Percentiles rank a stretch among this genome's conserved stretches.
These are phyloP conservation scores for Sugiyamaella valdiviana DNA, from an alignment of 805 yeast species.

Conservation along the genomic window DNA sequence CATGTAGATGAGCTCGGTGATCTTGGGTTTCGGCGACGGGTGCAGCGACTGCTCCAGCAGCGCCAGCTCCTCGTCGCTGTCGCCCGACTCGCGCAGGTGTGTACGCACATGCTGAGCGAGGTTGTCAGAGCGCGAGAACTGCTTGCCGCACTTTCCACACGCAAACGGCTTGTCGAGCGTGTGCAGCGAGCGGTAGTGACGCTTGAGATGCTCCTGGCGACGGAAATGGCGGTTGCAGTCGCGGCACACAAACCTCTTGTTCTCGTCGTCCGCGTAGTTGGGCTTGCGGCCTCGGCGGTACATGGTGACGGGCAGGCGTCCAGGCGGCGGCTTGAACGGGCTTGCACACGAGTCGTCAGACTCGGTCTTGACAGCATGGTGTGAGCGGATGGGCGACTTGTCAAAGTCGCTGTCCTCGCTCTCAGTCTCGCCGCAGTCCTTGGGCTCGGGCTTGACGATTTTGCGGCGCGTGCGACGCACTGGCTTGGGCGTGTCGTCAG, in stretches of 20 bases:
- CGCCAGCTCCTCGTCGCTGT: neutral
- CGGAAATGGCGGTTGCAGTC: slow-evolving; percentile 61
- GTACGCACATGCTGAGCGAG: slow-evolving; percentile 31
- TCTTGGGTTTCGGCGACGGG: neutral
- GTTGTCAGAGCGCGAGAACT: slow-evolving; percentile 32
- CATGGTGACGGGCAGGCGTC: neutral
- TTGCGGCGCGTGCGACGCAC: neutral
- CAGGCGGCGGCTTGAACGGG: neutral
- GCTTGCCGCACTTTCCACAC: slow-evolving; percentile 30
- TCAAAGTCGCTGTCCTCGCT: neutral
- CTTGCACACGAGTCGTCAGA: neutral
- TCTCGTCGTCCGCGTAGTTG: slow-evolving; percentile 45
- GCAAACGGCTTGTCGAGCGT: slow-evolving; percentile 53
- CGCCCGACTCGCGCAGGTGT: slow-evolving; percentile 16
- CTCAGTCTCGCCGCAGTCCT: no score
- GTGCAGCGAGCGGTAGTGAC: slow-evolving; percentile 69
- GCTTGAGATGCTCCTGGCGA: slow-evolving; percentile 69
- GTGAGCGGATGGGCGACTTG: neutral
- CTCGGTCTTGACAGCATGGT: neutral
- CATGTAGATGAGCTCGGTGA: slow-evolving; percentile 3
- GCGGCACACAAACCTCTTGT: slow-evolving; percentile 57
- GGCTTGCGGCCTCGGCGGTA: slow-evolving; percentile 54
- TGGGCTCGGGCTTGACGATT: no score
- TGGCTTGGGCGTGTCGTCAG: neutral
- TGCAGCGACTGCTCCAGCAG: neutral